Conservation (phyloP, 305 asterid species). For the Petunia hybrid region DNA sequence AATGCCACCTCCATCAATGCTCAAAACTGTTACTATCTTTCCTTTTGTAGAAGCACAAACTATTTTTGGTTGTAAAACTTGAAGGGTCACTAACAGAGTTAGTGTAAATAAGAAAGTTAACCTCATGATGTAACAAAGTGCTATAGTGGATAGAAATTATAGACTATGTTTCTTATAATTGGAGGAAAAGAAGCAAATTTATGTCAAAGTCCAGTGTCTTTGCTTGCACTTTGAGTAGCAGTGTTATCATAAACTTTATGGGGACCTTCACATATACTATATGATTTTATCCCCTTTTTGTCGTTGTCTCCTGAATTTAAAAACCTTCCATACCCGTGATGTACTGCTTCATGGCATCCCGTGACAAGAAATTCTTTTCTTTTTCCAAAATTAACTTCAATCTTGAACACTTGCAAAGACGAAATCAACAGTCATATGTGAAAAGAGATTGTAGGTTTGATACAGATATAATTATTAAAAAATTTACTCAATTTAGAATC, state of each 20-base stretch:
- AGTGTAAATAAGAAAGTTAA: neutral
- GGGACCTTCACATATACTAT: neutral
- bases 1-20: slow-evolving; percentile 42
- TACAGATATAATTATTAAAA: too few relatives aligned
- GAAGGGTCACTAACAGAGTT: neutral
- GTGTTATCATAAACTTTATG: too few relatives aligned
- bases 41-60: neutral
- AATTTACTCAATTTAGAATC: neutral
- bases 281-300: neutral
- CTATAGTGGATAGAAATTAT: neutral
- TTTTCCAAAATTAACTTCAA: neutral
- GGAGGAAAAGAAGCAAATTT: neutral
- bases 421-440: too few relatives aligned
- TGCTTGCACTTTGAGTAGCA: neutral
- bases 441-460: too few relatives aligned
- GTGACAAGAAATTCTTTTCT: neutral
- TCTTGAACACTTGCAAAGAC: neutral
- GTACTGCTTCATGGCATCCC: neutral
- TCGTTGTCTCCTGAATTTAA: neutral
- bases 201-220: neutral
- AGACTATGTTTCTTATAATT: neutral
- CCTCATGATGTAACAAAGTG: neutral
- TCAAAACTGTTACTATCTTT: slow-evolving; percentile 27
- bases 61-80: neutral
- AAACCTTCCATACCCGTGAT: neutral